Evolutionary conservation across 2,329 filamentous ascomycete genomes (phyloP), one percentile per base, ranked within the genome.

Genomic region (Cladosporium sp.): DNA sequence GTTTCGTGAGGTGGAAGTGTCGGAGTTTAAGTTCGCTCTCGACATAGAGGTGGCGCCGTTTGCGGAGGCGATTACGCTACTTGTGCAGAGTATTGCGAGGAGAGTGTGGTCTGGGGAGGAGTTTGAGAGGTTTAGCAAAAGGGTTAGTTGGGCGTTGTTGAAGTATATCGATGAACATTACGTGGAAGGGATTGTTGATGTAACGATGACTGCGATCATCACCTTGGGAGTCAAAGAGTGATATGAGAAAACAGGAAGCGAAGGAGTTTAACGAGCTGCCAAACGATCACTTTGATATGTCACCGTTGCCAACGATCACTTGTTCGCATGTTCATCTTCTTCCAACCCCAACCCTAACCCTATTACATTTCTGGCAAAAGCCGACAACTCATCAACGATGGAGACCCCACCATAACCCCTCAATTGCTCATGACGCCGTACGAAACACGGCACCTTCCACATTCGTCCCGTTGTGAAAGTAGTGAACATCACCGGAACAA

Each of bases 181-280:
- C 17, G 24, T 17, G 34, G 27, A 29, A 11, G 49, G 52, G 12
- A 47, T 43, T 37, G 52, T 50, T 50, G 32, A 47, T 20, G 54
- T 49, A 3, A 47, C 48, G 15, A 56, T 56, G 54, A 52, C 36
- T 15, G 54, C 54, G 4, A 50, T 56, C n/a, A 43, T 55, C 19
- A 47, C 49, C 4, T 15, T 55, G n/a, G 54, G 50, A 0, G 38
- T 32, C 20, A 56, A 54, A 18, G 27, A 18, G 3, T 43, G 40
- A 43, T 27, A 9, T 27, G 22, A n/a, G n/a, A 36, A 17, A 3
- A 36, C 12, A 17, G 12, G 12, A 11, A 15, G n/a, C 9, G 22
- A 27, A 27, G 22, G 9, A n/a, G n/a, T n/a, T n/a, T n/a, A n/a
- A n/a, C n/a, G n/a, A n/a, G n/a, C n/a, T n/a, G n/a, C n/a, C n/a